Base-by-base conservation (phyloP, 2,329 filamentous ascomycete species). In the Diaporthe sp. region DNA sequence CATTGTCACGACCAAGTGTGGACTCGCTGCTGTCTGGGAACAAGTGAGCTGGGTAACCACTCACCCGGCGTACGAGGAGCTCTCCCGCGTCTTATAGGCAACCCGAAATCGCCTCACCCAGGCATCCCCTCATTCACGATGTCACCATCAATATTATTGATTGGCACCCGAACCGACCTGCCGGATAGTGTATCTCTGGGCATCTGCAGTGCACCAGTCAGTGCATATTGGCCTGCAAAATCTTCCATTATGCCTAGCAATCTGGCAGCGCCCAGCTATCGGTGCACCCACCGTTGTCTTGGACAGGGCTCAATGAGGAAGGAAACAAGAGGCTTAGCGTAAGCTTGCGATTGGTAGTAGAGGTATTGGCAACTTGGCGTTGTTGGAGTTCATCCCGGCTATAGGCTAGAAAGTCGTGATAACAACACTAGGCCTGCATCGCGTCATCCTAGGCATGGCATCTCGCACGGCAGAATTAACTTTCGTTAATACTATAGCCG, bases 281-380 rank as follows among this genome's bases (percentile, higher is more conserved):
- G 49, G 34, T 22, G 37, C 28, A 19, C n/a, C 49, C n/a, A 69
- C 49, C n/a, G 65, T 69, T 55, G 22, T 69, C 65, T 69, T 69
- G 65, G 65, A 22, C 8, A 28, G 5, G 17, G 34, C 65, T 53
- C 34, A 53, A 69, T 42, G 8, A 69, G 65, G 65, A 69, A 69
- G 65, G 65, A 42, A 69, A 42, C 65, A 69, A 69, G 65, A 55
- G 15, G 34, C 65, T 69, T 55, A 69, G 46, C 49, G n/a, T 69
- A 34, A 28, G n/a, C 49, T 39, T n/a, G 22, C n/a, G 2, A 37
- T 25, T 55, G 46, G 65, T n/a, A 31, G n/a, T 25, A 15, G 22
- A 28, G 34, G 65, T 17, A 31, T 69, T 42, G 65, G 65, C 65
- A 17, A 31, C 65, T 69, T 69, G 65, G 65, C 65, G 25, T 4